Percentiles rank a stretch among this genome's conserved stretches.
These are phyloP conservation scores for Rhizopogon vulgaris DNA, from an alignment of 768 basidiomycete genomes.

Conservation along the genomic window DNA sequence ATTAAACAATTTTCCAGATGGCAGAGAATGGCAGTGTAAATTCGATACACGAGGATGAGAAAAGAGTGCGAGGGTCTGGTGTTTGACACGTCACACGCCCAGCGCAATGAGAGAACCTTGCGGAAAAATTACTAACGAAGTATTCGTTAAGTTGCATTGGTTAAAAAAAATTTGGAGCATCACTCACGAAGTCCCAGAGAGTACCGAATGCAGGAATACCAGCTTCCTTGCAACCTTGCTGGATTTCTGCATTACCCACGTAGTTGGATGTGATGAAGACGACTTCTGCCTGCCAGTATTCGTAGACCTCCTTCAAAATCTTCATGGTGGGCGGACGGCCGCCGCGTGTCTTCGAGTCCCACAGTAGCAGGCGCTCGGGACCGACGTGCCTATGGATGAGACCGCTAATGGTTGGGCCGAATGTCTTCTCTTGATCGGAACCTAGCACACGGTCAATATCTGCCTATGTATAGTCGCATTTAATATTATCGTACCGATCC, in stretches of 20 bases:
- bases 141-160: not conserved
- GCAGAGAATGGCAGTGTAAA: constrained; percentile 3
- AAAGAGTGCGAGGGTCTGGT: not conserved
- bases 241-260: constrained; percentile 72
- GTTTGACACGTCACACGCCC: constrained; percentile 3
- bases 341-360: constrained; percentile 72
- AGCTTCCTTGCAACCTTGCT: constrained; percentile 68
- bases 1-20: not conserved
- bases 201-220: constrained; percentile 67
- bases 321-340: constrained; percentile 77
- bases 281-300: constrained; percentile 70
- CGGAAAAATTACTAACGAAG: constrained; percentile 16
- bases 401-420: constrained; percentile 72
- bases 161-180: not conserved
- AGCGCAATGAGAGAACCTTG: constrained; percentile 5
- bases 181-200: constrained; percentile 59
- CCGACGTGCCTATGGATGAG: constrained; percentile 67
- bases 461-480: not conserved
- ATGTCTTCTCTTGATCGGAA: constrained; percentile 79
- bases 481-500: constrained; percentile 49
- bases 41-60: constrained; percentile 5
- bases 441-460: constrained; percentile 31
- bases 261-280: constrained; percentile 83
- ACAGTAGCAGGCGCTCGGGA: constrained; percentile 67
- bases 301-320: constrained; percentile 61